These are phyloP conservation scores for Tetrahymena malaccensis DNA, from an alignment of 73 alveolate genomes.

Conservation along the genomic window DNA sequence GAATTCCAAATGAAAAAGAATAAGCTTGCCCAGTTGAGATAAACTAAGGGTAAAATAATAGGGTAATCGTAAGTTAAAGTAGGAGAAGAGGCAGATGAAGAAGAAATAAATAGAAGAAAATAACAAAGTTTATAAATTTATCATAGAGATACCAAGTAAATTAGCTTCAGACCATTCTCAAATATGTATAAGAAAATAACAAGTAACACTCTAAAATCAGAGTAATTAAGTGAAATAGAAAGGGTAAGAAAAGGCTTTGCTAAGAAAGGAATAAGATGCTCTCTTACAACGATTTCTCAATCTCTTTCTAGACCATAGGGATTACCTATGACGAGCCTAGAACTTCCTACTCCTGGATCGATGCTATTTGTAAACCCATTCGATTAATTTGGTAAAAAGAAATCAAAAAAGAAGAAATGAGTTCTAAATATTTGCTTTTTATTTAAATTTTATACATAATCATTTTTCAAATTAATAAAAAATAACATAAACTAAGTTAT, in stretches of 20 bases:
- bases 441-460: not conserved
- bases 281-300: not conserved
- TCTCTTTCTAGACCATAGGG: not conserved
- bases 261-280: not conserved
- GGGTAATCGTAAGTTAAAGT: not conserved
- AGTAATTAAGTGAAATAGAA: not conserved
- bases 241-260: not conserved
- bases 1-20: not conserved
- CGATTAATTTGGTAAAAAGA: not conserved
- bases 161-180: not conserved
- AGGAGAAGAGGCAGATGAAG: not conserved
- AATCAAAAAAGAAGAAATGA: not conserved
- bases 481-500: too few relatives aligned
- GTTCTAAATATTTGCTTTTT: not conserved
- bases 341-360: not conserved
- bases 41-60: not conserved
- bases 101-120: not conserved
- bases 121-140: not conserved
- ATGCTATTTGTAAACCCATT: not conserved
- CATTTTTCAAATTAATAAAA: too few relatives aligned
- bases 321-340: not conserved
- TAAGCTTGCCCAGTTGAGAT: not conserved
- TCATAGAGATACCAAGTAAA: not conserved
- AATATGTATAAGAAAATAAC: not conserved
- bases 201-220: not conserved